Percentiles rank a stretch among this genome's conserved stretches.
Evolutionary conservation across 1,284 basidiomycete genomes (phyloP).

Genomic region (Puccinia horiana): DNA sequence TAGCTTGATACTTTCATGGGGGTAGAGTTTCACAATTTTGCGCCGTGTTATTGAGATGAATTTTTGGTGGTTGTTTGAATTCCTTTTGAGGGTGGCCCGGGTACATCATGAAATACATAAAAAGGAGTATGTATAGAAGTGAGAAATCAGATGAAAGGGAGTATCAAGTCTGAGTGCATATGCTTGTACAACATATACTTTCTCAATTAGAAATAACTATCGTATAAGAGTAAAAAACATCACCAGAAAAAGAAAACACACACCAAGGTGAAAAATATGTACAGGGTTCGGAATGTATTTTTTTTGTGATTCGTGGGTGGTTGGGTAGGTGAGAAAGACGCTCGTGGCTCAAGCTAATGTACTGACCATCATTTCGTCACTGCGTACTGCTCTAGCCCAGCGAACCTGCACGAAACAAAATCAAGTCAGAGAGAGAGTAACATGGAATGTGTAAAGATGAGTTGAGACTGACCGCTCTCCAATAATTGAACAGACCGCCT

Average conservation of each 20-base stretch:
- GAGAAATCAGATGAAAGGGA: neutral
- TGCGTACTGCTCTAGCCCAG: slow-evolving; percentile 42
- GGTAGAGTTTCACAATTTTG: too few species aligned
- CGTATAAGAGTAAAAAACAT: too few species aligned
- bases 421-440: neutral
- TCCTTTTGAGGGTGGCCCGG: too few species aligned
- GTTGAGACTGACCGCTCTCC: slow-evolving; percentile 63
- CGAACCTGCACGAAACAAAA: slow-evolving; percentile 28
- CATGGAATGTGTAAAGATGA: neutral
- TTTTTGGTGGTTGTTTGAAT: too few species aligned
- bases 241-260: neutral
- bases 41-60: too few species aligned
- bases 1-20: too few species aligned
- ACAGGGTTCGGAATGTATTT: neutral
- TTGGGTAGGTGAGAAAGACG: neutral
- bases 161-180: neutral
- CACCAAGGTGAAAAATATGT: neutral
- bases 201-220: neutral
- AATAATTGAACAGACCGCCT: slow-evolving; percentile 75
- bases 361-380: slow-evolving; percentile 15
- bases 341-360: slow-evolving; percentile 15
- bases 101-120: too few species aligned
- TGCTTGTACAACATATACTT: neutral
- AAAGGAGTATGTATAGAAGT: neutral
- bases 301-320: neutral